These are phyloP conservation scores for Lentinula sp. DNA, from an alignment of 768 basidiomycete genomes.

Conservation along the genomic window DNA sequence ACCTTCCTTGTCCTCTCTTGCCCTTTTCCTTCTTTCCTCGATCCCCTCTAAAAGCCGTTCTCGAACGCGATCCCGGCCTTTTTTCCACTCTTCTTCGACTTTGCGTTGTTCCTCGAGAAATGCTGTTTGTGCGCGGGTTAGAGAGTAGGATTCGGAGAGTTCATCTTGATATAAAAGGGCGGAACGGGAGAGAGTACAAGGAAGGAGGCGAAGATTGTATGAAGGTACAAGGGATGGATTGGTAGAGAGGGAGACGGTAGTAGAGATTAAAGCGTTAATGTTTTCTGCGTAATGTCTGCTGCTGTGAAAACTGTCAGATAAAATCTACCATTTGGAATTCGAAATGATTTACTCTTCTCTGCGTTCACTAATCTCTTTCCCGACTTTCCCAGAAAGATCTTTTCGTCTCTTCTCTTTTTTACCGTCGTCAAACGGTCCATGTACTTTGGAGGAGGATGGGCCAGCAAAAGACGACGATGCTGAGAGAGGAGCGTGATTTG, in stretches of 20 bases:
- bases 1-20: constrained; percentile 85
- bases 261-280: constrained; percentile 52
- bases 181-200: constrained; percentile 70
- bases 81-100: constrained; percentile 79
- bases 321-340: not conserved
- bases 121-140: constrained; percentile 60
- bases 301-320: constrained; percentile 24
- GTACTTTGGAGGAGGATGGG: not conserved
- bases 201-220: constrained; percentile 69
- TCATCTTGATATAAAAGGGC: constrained; percentile 63
- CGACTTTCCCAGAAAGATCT: constrained; percentile 63
- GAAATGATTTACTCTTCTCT: constrained; percentile 59
- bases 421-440: constrained; percentile 26
- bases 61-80: constrained; percentile 67
- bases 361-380: constrained; percentile 69
- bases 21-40: constrained; percentile 72
- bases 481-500: not conserved
- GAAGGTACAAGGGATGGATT: constrained; percentile 60
- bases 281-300: constrained; percentile 58
- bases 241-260: constrained; percentile 56
- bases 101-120: constrained; percentile 74
- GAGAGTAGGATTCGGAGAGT: constrained; percentile 61
- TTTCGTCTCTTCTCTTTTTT: constrained; percentile 65
- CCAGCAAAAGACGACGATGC: not conserved
- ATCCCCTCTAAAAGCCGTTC: constrained; percentile 80